Base-by-base conservation (phyloP, 148 eudicot species). In the Selenicereus undatus region DNA sequence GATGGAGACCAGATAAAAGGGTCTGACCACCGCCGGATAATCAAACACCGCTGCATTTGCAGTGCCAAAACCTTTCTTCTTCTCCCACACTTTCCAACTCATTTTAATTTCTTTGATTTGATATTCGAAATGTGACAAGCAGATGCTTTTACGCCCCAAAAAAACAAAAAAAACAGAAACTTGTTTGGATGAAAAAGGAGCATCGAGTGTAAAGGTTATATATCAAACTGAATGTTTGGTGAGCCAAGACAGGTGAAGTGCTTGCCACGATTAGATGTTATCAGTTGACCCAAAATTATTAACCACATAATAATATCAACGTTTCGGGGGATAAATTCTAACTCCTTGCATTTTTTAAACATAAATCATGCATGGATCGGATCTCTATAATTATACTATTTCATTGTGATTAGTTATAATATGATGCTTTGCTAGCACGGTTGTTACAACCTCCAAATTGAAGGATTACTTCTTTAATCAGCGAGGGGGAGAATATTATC, bases 1-100 rank as follows among this genome's bases (percentile, higher is more conserved):
- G 68, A 88, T 74, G 8, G 90, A 86, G 71, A 91, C 77, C 26
- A 87, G 73, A 76, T 91, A 90, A 66, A 93, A 90, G 43, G 89
- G 83, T 71, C 80, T 74, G 27, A 83, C 39, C 39, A 88, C 35
- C 24, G 35, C 12, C 29, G 80, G 79, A 51, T 73, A 75, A 35
- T 60, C 62, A 60, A 56, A 21, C 4, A 51, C 20, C 42, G 82
- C 76, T 48, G 43, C 58, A 24, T 3, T 48, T 48, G 52, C 52
- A 48, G 10, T 0, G 2, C 52, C 52, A 48, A 10, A 64, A 13
- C 43, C 43, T 48, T 74, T 85, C 78, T 78, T 79, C 76, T 85
- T 81, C 69, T 85, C 82, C 90, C 90, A 87, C 72, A 71, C 69
- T 22, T 80, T 83, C 86, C 76, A 84, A 70, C 82, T 88, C 87